A percentile compares a stretch with the other conserved stretches of the same genome.
Conservation (phyloP, 1,139 yeast species). For the Blastobotrys malaysiensis region DNA sequence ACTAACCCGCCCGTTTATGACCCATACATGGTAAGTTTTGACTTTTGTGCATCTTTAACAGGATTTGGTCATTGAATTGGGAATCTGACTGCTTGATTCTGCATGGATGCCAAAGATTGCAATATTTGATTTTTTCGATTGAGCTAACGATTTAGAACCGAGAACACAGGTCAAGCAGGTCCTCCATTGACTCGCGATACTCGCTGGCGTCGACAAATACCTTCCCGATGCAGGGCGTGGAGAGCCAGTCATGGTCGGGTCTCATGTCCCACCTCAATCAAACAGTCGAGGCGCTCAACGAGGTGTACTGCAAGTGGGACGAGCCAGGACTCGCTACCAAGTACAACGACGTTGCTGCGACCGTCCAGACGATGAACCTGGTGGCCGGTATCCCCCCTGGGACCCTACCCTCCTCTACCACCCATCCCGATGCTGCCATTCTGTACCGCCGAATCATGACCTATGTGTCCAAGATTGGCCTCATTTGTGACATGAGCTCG, state of each 20-base stretch:
- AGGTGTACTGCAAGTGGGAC: slow-evolving; percentile 14
- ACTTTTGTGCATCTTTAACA: neutral
- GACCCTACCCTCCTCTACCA: slow-evolving; percentile 22
- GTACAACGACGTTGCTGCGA: slow-evolving; percentile 21
- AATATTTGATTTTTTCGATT: too few species aligned
- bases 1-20: slow-evolving; percentile 4
- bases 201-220: slow-evolving; percentile 10
- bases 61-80: too few species aligned
- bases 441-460: slow-evolving; percentile 25
- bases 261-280: slow-evolving; percentile 13
- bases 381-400: slow-evolving; percentile 30
- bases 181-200: slow-evolving; percentile 12
- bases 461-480: slow-evolving; percentile 22
- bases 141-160: neutral
- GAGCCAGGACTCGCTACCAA: slow-evolving; percentile 13
- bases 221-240: slow-evolving; percentile 11
- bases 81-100: too few species aligned
- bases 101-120: too few species aligned
- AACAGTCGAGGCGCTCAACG: slow-evolving; percentile 12
- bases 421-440: slow-evolving; percentile 22
- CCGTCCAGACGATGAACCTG: slow-evolving; percentile 23
- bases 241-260: slow-evolving; percentile 17
- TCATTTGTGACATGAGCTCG: slow-evolving; percentile 19
- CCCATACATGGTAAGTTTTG: slow-evolving; percentile 1
- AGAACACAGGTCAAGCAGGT: slow-evolving; percentile 7